Percentiles rank a stretch among this genome's conserved stretches.
These are phyloP conservation scores for Massospora cicadina DNA, from an alignment of 371 early-diverging fungal genomes.

Conservation along the genomic window DNA sequence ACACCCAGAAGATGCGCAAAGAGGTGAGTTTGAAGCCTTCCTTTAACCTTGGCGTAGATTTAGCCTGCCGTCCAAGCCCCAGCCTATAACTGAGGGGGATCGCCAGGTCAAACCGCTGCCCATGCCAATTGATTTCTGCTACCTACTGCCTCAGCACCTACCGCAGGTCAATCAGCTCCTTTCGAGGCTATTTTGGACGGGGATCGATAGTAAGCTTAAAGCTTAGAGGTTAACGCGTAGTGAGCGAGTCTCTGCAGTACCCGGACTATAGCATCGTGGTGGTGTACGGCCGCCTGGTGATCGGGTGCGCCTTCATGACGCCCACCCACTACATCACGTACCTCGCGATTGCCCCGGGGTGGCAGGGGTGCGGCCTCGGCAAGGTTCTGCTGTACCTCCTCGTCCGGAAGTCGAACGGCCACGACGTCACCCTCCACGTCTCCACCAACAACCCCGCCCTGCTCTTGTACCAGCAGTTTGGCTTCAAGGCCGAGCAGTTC, in stretches of 20 bases:
- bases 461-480: slow-evolving; percentile 85
- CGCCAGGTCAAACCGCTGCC: not conserved
- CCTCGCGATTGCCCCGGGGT: slow-evolving; percentile 69
- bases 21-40: not conserved
- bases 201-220: slow-evolving; percentile 49
- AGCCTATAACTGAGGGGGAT: not conserved
- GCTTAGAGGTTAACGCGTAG: slow-evolving; percentile 17
- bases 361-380: slow-evolving; percentile 71
- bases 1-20: not conserved
- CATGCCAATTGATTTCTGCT: slow-evolving; percentile 61
- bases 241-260: slow-evolving; percentile 60
- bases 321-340: slow-evolving; percentile 87
- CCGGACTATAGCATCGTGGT: slow-evolving; percentile 82
- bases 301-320: slow-evolving; percentile 87
- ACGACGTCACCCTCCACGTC: slow-evolving; percentile 85
- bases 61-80: not conserved
- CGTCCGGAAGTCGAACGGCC: slow-evolving; percentile 47
- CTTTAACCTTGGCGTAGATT: not conserved
- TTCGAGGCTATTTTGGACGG: slow-evolving; percentile 77
- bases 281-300: slow-evolving; percentile 51
- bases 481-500: slow-evolving; percentile 88
- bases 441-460: slow-evolving; percentile 86
- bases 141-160: slow-evolving; percentile 53
- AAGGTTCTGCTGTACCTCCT: slow-evolving; percentile 73
- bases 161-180: slow-evolving; percentile 58